Conservation (phyloP, 352 stramenopile genomes). For the Phytopythium cucurbitacearum region DNA sequence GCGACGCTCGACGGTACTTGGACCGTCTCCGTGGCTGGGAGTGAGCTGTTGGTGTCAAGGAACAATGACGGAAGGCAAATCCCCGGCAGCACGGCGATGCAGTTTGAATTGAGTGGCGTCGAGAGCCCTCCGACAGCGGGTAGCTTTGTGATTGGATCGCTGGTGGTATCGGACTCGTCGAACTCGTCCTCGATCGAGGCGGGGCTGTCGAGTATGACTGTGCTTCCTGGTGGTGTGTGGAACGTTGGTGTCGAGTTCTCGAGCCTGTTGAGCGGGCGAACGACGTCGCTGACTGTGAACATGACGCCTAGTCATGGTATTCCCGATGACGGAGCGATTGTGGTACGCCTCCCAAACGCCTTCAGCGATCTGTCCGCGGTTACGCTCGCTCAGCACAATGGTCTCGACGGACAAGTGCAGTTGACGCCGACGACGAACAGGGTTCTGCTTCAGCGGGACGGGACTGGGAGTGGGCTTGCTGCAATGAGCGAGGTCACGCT, state of each 20-base stretch:
- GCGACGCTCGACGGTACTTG: slow-evolving; percentile 21
- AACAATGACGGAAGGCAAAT: slow-evolving; percentile 12
- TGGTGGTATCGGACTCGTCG: slow-evolving; percentile 16
- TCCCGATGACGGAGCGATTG: slow-evolving; percentile 31
- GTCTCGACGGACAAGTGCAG: slow-evolving; percentile 21
- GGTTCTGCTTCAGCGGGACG: slow-evolving; percentile 18
- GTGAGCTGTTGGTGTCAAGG: slow-evolving; percentile 22
- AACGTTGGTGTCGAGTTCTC: slow-evolving; percentile 15
- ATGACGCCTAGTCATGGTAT: slow-evolving; percentile 29
- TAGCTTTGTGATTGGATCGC: slow-evolving; percentile 16
- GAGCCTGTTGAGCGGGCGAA: slow-evolving; percentile 37
- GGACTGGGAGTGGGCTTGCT: slow-evolving; percentile 4
- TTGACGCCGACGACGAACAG: slow-evolving; percentile 15
- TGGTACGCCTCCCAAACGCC: slow-evolving; percentile 44
- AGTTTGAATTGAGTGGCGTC: slow-evolving; percentile 19
- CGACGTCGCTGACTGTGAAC: slow-evolving; percentile 17
- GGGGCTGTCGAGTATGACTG: slow-evolving; percentile 20
- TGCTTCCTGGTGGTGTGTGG: slow-evolving; percentile 27
- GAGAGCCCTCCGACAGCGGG: slow-evolving; percentile 22
- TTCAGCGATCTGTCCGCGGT: slow-evolving; percentile 24
- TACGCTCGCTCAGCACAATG: slow-evolving; percentile 16
- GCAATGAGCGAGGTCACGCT: slow-evolving; percentile 28
- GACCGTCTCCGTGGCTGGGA: slow-evolving; percentile 11
- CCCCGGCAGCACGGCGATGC: slow-evolving; percentile 5
- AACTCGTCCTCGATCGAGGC: slow-evolving; percentile 4